Evolutionary conservation across 108 stramenopile species (phyloP).

Genomic region (Skeletonema menzelii): DNA sequence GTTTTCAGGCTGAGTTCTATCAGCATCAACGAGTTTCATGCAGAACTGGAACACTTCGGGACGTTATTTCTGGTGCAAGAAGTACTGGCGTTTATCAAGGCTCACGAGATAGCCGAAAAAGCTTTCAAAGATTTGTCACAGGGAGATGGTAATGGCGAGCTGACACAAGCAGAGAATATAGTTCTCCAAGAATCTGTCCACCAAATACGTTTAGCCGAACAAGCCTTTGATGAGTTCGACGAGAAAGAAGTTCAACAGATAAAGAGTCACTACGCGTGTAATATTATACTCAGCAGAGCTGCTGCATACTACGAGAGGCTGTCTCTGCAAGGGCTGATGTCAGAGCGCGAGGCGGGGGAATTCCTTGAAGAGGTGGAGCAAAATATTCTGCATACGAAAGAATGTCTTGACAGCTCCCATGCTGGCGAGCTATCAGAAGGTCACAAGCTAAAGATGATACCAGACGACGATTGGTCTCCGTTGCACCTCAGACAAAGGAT

Average conservation of each 20-base stretch:
- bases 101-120: constrained; percentile 38
- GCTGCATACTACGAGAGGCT: constrained; percentile 52
- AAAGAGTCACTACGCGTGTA: constrained; percentile 69
- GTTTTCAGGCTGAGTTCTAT: not conserved
- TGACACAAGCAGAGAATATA: constrained; percentile 49
- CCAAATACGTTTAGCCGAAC: constrained; percentile 44
- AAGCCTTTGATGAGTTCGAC: constrained; percentile 34
- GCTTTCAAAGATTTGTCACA: constrained; percentile 49
- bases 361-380: constrained; percentile 55
- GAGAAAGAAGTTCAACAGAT: constrained; percentile 40
- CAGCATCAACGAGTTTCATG: not conserved
- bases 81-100: constrained; percentile 26
- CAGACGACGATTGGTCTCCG: not conserved
- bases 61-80: constrained; percentile 11
- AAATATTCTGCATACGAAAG: not conserved
- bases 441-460: not conserved
- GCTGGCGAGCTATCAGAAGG: not conserved
- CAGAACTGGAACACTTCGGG: not conserved
- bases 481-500: not conserved
- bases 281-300: constrained; percentile 54
- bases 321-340: constrained; percentile 50
- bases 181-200: constrained; percentile 58
- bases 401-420: not conserved
- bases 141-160: constrained; percentile 23
- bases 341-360: constrained; percentile 61